These are phyloP conservation scores for Cucumis melo DNA, from an alignment of 306 rosid species.

Conservation along the genomic window DNA sequence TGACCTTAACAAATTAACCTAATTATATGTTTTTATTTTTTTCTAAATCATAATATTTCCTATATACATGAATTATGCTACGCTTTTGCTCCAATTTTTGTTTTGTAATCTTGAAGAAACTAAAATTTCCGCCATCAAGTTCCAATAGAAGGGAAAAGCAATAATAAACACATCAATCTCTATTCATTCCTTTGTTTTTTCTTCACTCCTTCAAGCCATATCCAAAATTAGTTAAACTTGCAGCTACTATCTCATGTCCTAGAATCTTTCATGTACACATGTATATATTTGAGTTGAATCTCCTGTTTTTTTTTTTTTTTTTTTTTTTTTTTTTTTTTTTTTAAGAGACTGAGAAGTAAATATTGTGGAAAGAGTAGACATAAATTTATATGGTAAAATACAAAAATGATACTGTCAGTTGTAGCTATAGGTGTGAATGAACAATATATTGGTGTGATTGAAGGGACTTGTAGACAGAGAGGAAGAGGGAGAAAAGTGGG, in stretches of 20 bases:
- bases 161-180: not conserved
- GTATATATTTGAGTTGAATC: not conserved
- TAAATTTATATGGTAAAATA: not conserved
- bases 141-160: not conserved
- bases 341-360: too few relatives aligned
- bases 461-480: not conserved
- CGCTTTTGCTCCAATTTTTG: not conserved
- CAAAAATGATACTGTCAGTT: not conserved
- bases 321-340: too few relatives aligned
- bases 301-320: too few relatives aligned
- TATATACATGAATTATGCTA: not conserved
- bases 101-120: not conserved
- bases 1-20: too few relatives aligned
- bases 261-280: not conserved
- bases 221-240: not conserved
- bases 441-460: not conserved
- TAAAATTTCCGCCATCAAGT: not conserved
- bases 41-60: too few relatives aligned
- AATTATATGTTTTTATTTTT: too few relatives aligned
- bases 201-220: not conserved
- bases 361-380: not conserved
- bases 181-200: not conserved
- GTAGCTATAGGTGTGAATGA: not conserved
- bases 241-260: not conserved
- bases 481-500: conserved; percentile 16